Base-by-base conservation (phyloP, 2,329 filamentous ascomycete species). In the Diaporthe caulivora region DNA sequence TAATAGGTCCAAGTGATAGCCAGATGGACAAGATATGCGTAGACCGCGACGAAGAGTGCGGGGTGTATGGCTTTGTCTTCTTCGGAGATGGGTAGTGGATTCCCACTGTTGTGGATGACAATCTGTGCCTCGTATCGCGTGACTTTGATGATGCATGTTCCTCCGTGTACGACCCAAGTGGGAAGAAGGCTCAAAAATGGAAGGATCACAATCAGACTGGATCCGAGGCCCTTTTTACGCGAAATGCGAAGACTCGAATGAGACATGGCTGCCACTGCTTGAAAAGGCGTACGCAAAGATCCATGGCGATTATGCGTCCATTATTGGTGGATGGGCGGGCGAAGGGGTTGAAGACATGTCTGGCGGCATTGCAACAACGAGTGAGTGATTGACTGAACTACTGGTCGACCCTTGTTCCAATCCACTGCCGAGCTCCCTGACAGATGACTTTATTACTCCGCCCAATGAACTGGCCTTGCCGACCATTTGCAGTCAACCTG, bases 31-130 rank as follows among this genome's bases (percentile, higher is more conserved):
- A 87, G 73, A 86, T 94, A 9, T 94, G 92, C 76, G 90, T 94
- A 49, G 90, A 87, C 9, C 86, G 89, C 9, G 88, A 94, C 76
- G 91, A 94, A 83, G 89, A 79, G 84, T 93, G 84, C 57, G 92
- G 92, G 8, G 92, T 94, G 1, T 94, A 94, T 77, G 92, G 92
- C 6, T 94, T 94, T 77, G 91, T 94, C 40, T 94, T 94, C 80
- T 90, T 91, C 80, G 86, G 92, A 78, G 84, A 94, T 76, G 92
- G 92, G 62, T 91, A 93, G 79, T 94, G 92, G 92, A 88, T 92
- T 64, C 90, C 91, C 31, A 91, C 90, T 54, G 90, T 94, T 57
- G 89, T 94, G 58, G 92, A 94, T 77, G 92, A 94, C 80, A 93
- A 93, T 78, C 86, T 94, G 10, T 92, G 91, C 78, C 84, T 92